Percentiles rank a stretch among this genome's conserved stretches.
Evolutionary conservation across 805 yeast species (phyloP).

Genomic region (Nakazawaea holstii): DNA sequence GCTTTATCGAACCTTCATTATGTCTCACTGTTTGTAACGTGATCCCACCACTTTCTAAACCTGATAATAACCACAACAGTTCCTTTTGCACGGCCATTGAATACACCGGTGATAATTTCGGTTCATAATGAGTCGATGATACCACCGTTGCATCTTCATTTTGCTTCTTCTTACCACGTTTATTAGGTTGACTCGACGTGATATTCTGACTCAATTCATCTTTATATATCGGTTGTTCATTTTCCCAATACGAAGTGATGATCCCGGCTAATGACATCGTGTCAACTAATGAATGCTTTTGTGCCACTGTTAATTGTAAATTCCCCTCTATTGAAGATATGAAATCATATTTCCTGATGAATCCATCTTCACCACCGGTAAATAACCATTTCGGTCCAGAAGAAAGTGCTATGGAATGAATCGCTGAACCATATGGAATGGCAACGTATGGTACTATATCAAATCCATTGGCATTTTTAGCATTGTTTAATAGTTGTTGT

Average conservation of each 20-base stretch:
- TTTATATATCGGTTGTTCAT: constrained; percentile 74
- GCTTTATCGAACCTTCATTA: constrained; percentile 75
- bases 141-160: constrained; percentile 11
- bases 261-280: constrained; percentile 83
- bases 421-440: constrained; percentile 72
- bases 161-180: constrained; percentile 25
- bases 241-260: constrained; percentile 86
- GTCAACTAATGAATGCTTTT: constrained; percentile 83
- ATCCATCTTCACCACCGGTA: constrained; percentile 96
- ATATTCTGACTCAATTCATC: constrained; percentile 29
- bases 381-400: constrained; percentile 82
- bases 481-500: constrained; percentile 32
- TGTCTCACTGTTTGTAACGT: constrained; percentile 77
- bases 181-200: constrained; percentile 13
- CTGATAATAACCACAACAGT: constrained; percentile 80
- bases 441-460: constrained; percentile 86
- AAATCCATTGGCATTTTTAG: constrained; percentile 47
- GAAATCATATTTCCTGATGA: constrained; percentile 84
- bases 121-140: constrained; percentile 43
- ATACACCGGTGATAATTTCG: constrained; percentile 77
- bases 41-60: constrained; percentile 81
- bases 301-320: constrained; percentile 83
- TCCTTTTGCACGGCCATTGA: constrained; percentile 80
- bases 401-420: constrained; percentile 73
- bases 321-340: constrained; percentile 82